Conservation (phyloP, 305 asterid species). For the Solanum chacoense region DNA sequence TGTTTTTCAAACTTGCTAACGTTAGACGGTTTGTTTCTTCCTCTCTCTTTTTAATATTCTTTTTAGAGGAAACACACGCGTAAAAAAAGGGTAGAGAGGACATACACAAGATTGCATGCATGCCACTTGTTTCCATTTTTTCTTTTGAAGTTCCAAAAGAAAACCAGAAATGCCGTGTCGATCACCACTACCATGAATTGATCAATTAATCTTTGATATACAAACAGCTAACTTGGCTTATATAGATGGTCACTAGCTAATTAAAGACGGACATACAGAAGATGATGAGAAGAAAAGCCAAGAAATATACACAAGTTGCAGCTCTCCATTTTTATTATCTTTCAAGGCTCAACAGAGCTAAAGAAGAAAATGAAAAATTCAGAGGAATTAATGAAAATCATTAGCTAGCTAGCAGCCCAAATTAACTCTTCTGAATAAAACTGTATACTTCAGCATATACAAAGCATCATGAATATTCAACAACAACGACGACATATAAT, state of each 20-base stretch:
- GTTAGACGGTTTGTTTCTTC: neutral
- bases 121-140: conserved; percentile 37
- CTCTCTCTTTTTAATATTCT: neutral
- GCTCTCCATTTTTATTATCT: neutral
- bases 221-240: neutral
- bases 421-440: neutral
- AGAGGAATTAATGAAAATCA: neutral
- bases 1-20: neutral
- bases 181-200: neutral
- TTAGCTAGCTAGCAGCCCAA: neutral
- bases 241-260: neutral
- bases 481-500: neutral
- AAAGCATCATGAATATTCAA: neutral
- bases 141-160: conserved; percentile 1
- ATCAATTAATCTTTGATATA: neutral
- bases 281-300: neutral
- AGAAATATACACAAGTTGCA: neutral
- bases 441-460: neutral
- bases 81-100: neutral
- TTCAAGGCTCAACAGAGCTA: neutral
- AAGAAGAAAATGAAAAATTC: neutral
- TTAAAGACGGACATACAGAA: neutral
- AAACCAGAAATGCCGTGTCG: neutral
- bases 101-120: conserved; percentile 36
- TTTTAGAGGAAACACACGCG: neutral